phyloP scores from a whole-genome alignment of 179 eudicot species.

The Carnegiea gigantea region DNA sequence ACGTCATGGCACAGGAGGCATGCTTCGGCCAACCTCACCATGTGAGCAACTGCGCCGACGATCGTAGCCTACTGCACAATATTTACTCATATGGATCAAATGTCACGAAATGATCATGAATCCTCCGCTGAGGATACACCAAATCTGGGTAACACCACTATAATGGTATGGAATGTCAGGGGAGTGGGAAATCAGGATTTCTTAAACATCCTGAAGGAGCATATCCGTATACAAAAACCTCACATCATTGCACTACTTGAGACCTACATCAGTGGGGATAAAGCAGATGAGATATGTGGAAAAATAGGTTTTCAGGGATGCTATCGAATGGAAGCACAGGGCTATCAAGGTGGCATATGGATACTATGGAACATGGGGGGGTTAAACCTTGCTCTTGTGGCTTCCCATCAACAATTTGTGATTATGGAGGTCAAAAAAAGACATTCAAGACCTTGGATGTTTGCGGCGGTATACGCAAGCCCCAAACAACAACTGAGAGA shows the following conservation, averaged over 20 bases:
- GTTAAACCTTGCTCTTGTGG: no score
- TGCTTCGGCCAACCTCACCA: no score
- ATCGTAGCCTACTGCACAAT: no score
- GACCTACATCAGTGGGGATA: background rate
- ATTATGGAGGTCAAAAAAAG: no score
- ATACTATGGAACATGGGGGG: background rate
- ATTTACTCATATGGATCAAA: background rate
- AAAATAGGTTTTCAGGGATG: background rate
- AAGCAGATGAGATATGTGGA: background rate
- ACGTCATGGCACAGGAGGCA: no score
- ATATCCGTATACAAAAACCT: background rate
- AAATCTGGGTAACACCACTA: no score
- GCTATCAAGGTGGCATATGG: background rate
- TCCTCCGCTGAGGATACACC: accelerated
- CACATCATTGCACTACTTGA: background rate
- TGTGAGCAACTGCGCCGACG: no score
- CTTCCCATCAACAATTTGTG: background rate
- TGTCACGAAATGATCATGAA: accelerated
- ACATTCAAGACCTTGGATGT: no score
- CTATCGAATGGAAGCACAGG: background rate
- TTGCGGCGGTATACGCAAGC: background rate
- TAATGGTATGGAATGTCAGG: background rate
- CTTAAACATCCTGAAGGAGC: background rate
- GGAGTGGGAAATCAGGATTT: background rate
- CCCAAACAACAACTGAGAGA: background rate